Evolutionary conservation across 192 early-diverging fungal species (phyloP).

Genomic region (Neocallimastix lanati): DNA sequence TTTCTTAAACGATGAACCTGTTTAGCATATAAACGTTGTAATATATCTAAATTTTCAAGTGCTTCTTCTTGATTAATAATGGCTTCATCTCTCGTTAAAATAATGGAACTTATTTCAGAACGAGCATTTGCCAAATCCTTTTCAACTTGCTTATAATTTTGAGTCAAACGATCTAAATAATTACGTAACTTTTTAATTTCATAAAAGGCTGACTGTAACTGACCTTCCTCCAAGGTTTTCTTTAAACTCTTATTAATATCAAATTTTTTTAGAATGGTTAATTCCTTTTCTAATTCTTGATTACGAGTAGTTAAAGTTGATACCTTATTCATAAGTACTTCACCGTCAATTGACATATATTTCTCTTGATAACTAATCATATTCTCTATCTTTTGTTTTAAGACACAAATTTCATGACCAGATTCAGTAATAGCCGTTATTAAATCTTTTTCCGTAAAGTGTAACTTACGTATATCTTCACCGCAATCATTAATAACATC

Average conservation of each 20-base stretch:
- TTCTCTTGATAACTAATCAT: not conserved
- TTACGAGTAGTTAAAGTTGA: not conserved
- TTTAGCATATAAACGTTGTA: not conserved
- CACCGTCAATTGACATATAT: not conserved
- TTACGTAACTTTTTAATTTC: not conserved
- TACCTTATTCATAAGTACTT: not conserved
- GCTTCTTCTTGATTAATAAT: not conserved
- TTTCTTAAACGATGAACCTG: not conserved
- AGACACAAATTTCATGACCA: not conserved
- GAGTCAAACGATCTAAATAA: not conserved
- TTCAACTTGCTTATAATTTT: not conserved
- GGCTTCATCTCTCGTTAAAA: not conserved
- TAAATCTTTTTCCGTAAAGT: not conserved
- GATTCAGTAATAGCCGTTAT: not conserved
- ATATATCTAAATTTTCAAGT: not conserved
- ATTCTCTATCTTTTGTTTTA: not conserved
- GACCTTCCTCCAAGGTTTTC: not conserved
- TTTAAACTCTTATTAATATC: not conserved
- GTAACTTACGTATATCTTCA: not conserved
- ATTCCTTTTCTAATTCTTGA: not conserved
- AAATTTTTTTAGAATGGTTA: not conserved
- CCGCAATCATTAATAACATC: not conserved
- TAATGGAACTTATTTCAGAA: not conserved
- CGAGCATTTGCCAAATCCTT: not conserved
- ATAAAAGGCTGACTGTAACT: not conserved